A percentile compares a stretch with the other conserved stretches of the same genome.
Evolutionary conservation across 202 grass and related monocot species (phyloP).

Genomic region (Zoysia matrella): DNA sequence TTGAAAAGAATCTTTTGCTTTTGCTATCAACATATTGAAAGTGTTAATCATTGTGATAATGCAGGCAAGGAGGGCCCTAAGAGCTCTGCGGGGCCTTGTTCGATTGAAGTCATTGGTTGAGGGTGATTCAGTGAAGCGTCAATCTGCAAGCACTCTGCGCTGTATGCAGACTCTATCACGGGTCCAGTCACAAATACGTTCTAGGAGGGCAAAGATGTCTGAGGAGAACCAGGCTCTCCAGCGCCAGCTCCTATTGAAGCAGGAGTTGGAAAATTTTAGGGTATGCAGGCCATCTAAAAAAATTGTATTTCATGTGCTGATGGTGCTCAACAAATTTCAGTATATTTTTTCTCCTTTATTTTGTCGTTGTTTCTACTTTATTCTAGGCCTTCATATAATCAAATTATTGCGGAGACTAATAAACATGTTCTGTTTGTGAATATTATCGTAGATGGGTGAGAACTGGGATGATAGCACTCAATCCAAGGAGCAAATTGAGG

Average conservation of each 20-base stretch:
- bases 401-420: neutral
- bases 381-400: too few species aligned
- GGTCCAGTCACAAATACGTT: constrained; percentile 86
- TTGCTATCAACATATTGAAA: constrained; percentile 12
- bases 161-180: constrained; percentile 96
- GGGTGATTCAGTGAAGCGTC: constrained; percentile 89
- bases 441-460: constrained; percentile 72
- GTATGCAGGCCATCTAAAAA: constrained; percentile 34
- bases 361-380: neutral
- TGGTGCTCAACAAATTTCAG: constrained; percentile 19
- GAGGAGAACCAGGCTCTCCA: constrained; percentile 97
- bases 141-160: constrained; percentile 83
- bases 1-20: constrained; percentile 10
- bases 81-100: constrained; percentile 84
- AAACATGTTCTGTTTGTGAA: constrained; percentile 31
- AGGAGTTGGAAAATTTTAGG: constrained; percentile 93
- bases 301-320: too few species aligned
- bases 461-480: constrained; percentile 94
- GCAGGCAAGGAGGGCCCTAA: constrained; percentile 91
- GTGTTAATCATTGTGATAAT: constrained; percentile 16
- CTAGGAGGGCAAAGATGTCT: constrained; percentile 82
- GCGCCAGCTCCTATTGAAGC: constrained; percentile 90
- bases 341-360: constrained; percentile 4
- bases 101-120: constrained; percentile 89
- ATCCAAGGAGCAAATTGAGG: constrained; percentile 91